These are phyloP conservation scores for Chlorella ohadii DNA, from an alignment of 139 green algal species.

Conservation along the genomic window DNA sequence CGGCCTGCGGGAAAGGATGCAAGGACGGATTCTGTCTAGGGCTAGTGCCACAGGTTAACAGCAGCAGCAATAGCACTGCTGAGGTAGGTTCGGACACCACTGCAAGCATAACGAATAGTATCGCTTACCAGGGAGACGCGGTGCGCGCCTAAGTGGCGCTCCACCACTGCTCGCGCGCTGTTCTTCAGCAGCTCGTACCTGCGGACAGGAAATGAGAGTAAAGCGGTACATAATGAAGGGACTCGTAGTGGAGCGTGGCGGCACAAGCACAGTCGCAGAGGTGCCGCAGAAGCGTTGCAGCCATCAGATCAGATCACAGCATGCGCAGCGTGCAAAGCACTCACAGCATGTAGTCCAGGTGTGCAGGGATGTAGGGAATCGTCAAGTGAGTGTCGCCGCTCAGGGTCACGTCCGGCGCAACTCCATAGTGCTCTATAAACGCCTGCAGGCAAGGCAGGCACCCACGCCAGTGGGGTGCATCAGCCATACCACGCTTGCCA, in stretches of 20 bases:
- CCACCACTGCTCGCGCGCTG: conserved; percentile 69
- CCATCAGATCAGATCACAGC: too few relatives aligned
- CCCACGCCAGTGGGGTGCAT: too few relatives aligned
- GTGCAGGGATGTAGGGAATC: conserved; percentile 87
- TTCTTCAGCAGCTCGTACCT: conserved; percentile 93
- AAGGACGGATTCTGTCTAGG: too few relatives aligned
- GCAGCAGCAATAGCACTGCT: neutral
- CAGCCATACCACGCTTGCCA: too few relatives aligned
- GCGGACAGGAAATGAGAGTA: neutral
- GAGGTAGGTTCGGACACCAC: too few relatives aligned
- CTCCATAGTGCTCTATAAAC: conserved; percentile 85
- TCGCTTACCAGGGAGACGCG: neutral
- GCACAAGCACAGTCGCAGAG: too few relatives aligned
- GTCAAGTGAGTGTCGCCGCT: conserved; percentile 44
- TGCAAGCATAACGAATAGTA: too few relatives aligned
- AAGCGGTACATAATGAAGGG: too few relatives aligned
- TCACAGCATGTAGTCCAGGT: conserved; percentile 93
- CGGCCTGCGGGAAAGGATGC: neutral
- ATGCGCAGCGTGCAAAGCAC: too few relatives aligned
- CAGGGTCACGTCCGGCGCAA: conserved; percentile 74
- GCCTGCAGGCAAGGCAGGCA: too few relatives aligned
- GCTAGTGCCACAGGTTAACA: too few relatives aligned
- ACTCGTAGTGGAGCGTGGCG: too few relatives aligned
- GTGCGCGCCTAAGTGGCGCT: conserved; percentile 32
- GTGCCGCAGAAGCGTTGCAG: neutral